These are phyloP conservation scores for Daedalea quercina DNA, from an alignment of 768 basidiomycete genomes.

Conservation along the genomic window DNA sequence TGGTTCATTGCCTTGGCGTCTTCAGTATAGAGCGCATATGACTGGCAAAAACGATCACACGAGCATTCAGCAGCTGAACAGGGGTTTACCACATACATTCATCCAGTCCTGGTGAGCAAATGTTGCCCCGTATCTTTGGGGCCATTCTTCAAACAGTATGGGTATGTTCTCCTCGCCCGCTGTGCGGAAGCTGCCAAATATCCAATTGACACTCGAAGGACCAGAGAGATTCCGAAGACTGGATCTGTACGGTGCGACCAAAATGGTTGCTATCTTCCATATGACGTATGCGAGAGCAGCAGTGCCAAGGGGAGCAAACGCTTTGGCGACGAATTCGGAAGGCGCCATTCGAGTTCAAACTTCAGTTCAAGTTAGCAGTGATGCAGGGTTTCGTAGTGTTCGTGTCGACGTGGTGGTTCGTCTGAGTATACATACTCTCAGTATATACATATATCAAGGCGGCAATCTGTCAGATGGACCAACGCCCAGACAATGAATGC, in stretches of 20 bases:
- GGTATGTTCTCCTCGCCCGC: background rate
- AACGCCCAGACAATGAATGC: too few species aligned
- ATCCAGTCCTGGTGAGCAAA: constrained; percentile 7
- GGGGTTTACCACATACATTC: constrained; percentile 2
- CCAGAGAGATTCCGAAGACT: background rate
- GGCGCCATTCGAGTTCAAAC: too few species aligned
- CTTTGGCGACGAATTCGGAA: background rate
- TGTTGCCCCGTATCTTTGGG: constrained; percentile 2
- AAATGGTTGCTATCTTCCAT: background rate
- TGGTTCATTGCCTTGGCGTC: constrained; percentile 62
- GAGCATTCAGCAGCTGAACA: background rate
- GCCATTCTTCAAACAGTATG: constrained; percentile 8
- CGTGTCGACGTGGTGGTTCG: too few species aligned
- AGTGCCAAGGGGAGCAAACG: background rate
- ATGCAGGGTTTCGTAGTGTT: too few species aligned
- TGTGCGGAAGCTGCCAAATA: background rate
- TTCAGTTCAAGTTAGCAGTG: too few species aligned
- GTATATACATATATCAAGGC: too few species aligned
- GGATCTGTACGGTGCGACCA: background rate
- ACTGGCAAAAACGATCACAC: background rate
- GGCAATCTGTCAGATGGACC: too few species aligned
- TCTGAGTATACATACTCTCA: too few species aligned
- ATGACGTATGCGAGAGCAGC: background rate
- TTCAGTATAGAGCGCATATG: constrained; percentile 13
- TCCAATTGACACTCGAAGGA: background rate